Conservation (phyloP, 306 rosid species). For the Arachis stenosperma region DNA sequence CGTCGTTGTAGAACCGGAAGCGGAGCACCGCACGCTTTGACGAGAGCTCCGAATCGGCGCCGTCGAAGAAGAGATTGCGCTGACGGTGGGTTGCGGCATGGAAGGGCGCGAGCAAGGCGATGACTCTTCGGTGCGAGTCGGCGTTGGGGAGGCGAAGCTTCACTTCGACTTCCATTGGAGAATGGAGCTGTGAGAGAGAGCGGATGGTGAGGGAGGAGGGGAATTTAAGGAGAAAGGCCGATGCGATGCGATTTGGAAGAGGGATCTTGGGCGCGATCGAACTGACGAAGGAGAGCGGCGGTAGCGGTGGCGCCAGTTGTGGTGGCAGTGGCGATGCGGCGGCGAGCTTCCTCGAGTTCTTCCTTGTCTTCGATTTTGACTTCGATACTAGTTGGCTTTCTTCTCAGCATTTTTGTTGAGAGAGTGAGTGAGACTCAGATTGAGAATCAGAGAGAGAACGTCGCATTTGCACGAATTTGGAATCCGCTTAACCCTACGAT, state of each 20-base stretch:
- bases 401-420: slow-evolving; percentile 61
- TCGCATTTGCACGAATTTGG: not conserved
- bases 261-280: slow-evolving; percentile 63
- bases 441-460: not conserved
- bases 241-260: slow-evolving; percentile 55
- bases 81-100: slow-evolving; percentile 68
- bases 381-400: slow-evolving; percentile 72
- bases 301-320: slow-evolving; percentile 52
- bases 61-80: slow-evolving; percentile 86
- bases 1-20: slow-evolving; percentile 67
- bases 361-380: slow-evolving; percentile 80
- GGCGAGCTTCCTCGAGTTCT: slow-evolving; percentile 82
- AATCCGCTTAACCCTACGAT: not conserved
- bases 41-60: slow-evolving; percentile 66
- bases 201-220: not conserved
- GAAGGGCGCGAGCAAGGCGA: slow-evolving; percentile 57
- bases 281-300: slow-evolving; percentile 59
- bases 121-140: slow-evolving; percentile 52
- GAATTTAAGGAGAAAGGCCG: slow-evolving; percentile 45
- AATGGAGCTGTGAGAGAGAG: slow-evolving; percentile 12
- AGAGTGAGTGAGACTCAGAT: not conserved
- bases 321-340: slow-evolving; percentile 46
- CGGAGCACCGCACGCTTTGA: slow-evolving; percentile 68
- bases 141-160: slow-evolving; percentile 72
- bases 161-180: slow-evolving; percentile 60